Percentiles rank a stretch among this genome's conserved stretches.
Conservation (phyloP, 352 stramenopile species). For the Pythium oligandrum region DNA sequence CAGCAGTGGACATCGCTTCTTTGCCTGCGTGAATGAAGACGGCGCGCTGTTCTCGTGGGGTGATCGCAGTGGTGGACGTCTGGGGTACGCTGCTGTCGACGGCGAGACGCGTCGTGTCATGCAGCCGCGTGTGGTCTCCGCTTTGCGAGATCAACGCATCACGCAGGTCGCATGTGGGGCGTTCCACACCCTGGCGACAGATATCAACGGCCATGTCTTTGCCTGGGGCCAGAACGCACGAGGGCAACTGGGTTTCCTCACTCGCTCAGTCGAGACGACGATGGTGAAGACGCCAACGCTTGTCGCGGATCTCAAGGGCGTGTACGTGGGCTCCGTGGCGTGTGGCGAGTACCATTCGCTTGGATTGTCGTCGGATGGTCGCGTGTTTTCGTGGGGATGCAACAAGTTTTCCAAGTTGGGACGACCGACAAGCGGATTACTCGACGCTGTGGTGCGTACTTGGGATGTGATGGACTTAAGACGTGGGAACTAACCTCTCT, state of each 20-base stretch:
- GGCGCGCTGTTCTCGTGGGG: slow-evolving; percentile 56
- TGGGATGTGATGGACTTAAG: background rate
- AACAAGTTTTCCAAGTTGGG: slow-evolving; percentile 66
- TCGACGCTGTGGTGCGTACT: slow-evolving; percentile 38
- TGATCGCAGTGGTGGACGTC: slow-evolving; percentile 48
- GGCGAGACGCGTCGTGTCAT: slow-evolving; percentile 38
- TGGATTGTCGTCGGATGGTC: slow-evolving; percentile 47
- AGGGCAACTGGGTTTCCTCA: slow-evolving; percentile 45
- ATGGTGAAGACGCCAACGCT: slow-evolving; percentile 28
- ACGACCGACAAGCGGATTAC: slow-evolving; percentile 25
- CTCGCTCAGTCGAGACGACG: slow-evolving; percentile 13
- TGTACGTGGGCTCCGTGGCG: slow-evolving; percentile 55
- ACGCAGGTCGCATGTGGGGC: slow-evolving; percentile 58
- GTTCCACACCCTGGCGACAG: slow-evolving; percentile 63
- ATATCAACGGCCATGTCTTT: slow-evolving; percentile 73
- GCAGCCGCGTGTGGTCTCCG: slow-evolving; percentile 28
- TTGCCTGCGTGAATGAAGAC: slow-evolving; percentile 35
- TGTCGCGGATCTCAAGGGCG: slow-evolving; percentile 41
- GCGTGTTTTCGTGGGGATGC: slow-evolving; percentile 70
- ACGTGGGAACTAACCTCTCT: too few species aligned
- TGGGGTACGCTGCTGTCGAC: slow-evolving; percentile 45
- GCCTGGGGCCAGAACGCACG: slow-evolving; percentile 60
- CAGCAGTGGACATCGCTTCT: slow-evolving; percentile 50
- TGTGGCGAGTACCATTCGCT: slow-evolving; percentile 77
- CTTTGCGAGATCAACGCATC: slow-evolving; percentile 31